These are phyloP conservation scores for Nectriaceae sp. DNA, from an alignment of 2,329 filamentous ascomycete species.

Conservation along the genomic window DNA sequence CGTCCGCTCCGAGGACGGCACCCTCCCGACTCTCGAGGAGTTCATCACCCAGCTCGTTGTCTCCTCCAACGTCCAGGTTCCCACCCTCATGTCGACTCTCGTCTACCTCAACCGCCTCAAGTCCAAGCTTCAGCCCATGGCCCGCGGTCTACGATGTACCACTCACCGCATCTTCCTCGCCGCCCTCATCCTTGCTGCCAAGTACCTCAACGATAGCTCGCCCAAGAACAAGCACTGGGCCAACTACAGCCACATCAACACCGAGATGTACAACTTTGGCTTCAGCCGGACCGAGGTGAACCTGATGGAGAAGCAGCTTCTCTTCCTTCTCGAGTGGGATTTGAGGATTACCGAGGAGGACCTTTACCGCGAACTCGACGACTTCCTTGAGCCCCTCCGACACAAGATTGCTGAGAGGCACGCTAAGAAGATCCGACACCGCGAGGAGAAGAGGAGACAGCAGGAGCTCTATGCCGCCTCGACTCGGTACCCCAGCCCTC, in stretches of 20 bases:
- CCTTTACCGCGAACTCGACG: slow-evolving; percentile 83
- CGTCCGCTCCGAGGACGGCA: slow-evolving; percentile 49
- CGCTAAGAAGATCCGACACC: slow-evolving; percentile 51
- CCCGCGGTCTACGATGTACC: slow-evolving; percentile 94
- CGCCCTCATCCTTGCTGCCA: slow-evolving; percentile 81
- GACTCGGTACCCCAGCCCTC: slow-evolving; percentile 47
- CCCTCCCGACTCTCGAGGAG: slow-evolving; percentile 78
- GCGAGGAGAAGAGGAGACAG: slow-evolving; percentile 46
- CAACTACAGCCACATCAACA: slow-evolving; percentile 80
- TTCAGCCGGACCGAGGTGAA: slow-evolving; percentile 97
- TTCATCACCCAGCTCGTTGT: slow-evolving; percentile 93
- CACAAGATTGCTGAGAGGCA: slow-evolving; percentile 54
- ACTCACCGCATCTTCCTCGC: slow-evolving; percentile 97
- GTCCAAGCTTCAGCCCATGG: slow-evolving; percentile 84
- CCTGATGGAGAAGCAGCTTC: slow-evolving; percentile 98
- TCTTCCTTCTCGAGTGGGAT: slow-evolving; percentile 94
- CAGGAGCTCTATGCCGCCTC: slow-evolving; percentile 39
- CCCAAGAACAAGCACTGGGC: slow-evolving; percentile 99
- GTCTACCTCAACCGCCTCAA: slow-evolving; percentile 89
- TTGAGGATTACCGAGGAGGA: slow-evolving; percentile 83
- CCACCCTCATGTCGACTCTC: slow-evolving; percentile 94
- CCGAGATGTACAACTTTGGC: slow-evolving; percentile 68
- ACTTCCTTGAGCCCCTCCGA: slow-evolving; percentile 85
- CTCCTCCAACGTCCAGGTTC: slow-evolving; percentile 93
- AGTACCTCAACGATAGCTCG: slow-evolving; percentile 98